phyloP scores from a whole-genome alignment of 1,284 basidiomycete genomes.

The Mycosarcoma mackinlayi region DNA sequence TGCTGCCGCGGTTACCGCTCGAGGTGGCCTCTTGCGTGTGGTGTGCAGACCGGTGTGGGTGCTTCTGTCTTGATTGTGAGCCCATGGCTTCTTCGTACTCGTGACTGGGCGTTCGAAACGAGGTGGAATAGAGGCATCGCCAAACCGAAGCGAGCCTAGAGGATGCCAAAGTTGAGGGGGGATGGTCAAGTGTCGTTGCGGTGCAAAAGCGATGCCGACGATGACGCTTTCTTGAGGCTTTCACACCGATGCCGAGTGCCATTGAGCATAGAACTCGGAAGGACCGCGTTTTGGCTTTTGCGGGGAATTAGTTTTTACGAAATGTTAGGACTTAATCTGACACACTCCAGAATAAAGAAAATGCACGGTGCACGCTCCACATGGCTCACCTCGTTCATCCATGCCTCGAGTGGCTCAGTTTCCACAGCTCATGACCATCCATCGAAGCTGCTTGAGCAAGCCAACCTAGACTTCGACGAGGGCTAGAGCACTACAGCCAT shows the following conservation, averaged over 20 bases:
- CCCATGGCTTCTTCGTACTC: slow-evolving; percentile 4
- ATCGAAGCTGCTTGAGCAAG: too few species aligned
- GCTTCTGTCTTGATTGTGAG: not conserved
- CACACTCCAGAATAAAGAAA: not conserved
- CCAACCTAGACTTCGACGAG: too few species aligned
- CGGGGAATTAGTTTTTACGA: slow-evolving; percentile 1
- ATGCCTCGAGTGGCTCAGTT: not conserved
- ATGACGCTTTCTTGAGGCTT: too few species aligned
- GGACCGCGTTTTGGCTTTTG: not conserved
- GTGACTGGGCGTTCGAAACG: not conserved
- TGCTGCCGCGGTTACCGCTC: not conserved
- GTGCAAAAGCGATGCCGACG: too few species aligned
- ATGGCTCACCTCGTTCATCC: slow-evolving; percentile 3
- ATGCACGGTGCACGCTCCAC: slow-evolving; percentile 14
- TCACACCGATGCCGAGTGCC: too few species aligned
- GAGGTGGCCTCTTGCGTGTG: not conserved
- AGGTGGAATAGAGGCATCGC: too few species aligned
- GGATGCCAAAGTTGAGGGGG: too few species aligned
- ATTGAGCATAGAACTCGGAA: not conserved
- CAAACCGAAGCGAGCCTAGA: too few species aligned
- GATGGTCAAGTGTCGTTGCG: too few species aligned
- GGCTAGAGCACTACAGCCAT: not conserved
- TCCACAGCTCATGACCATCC: too few species aligned
- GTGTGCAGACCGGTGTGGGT: not conserved
- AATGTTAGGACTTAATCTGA: not conserved